Evolutionary conservation across 108 stramenopile species (phyloP).

Genomic region (Nitzschia sp.): DNA sequence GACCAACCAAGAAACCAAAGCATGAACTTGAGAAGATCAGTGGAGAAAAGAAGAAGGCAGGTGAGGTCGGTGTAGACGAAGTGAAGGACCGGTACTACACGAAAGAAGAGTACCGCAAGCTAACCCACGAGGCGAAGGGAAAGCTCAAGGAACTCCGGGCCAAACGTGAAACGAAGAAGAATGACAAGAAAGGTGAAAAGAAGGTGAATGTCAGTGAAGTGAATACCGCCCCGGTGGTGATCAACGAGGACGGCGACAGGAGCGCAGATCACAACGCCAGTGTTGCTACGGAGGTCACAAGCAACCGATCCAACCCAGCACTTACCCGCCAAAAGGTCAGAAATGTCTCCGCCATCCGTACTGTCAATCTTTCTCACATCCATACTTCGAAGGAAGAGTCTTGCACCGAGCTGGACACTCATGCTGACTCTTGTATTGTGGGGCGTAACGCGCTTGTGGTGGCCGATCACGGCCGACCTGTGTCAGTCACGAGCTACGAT

Average conservation of each 20-base stretch:
- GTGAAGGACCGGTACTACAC: no score
- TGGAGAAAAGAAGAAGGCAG: neutral
- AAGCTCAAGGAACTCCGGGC: neutral
- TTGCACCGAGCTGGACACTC: constrained; percentile 43
- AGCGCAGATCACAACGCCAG: no score
- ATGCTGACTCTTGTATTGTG: constrained; percentile 36
- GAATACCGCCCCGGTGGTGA: no score
- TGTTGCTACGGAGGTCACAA: constrained; percentile 13
- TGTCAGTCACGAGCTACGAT: constrained; percentile 3
- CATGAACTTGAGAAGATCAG: no score
- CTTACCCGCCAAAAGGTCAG: no score
- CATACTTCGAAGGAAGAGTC: no score
- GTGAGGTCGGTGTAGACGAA: neutral
- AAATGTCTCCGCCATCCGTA: no score
- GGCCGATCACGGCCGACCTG: neutral
- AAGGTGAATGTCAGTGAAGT: no score
- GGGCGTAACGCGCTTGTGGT: constrained; percentile 25
- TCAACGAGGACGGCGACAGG: no score
- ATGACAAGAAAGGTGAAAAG: constrained; percentile 1
- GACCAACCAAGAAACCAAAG: no score
- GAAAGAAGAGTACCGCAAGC: neutral
- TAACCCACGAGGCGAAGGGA: neutral
- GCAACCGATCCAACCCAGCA: constrained; percentile 1
- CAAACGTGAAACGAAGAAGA: no score
- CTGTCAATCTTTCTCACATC: no score